phyloP scores from a whole-genome alignment of 371 early-diverging fungal species.

The Gilbertella persicaria region DNA sequence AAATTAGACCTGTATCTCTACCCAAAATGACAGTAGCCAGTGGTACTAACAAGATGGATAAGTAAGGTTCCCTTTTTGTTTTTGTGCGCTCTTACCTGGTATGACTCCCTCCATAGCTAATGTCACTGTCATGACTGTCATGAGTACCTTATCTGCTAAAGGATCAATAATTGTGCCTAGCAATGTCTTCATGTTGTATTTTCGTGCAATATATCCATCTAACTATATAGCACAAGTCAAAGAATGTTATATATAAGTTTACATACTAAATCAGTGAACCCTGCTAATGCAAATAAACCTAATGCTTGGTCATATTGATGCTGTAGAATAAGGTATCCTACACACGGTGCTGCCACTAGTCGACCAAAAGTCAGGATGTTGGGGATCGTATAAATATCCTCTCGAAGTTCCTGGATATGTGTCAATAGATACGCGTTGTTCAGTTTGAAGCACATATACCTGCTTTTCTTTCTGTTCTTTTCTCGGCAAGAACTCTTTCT shows the following conservation, averaged over 20 bases:
- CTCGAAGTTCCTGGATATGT: constrained; percentile 33
- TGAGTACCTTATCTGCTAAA: constrained; percentile 93
- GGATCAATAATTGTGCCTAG: constrained; percentile 95
- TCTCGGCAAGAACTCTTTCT: not conserved
- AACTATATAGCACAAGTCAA: constrained; percentile 45
- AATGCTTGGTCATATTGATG: constrained; percentile 72
- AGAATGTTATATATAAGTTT: not conserved
- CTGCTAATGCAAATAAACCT: constrained; percentile 75
- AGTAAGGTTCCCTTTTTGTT: not conserved
- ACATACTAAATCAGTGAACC: constrained; percentile 82
- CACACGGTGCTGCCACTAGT: constrained; percentile 75
- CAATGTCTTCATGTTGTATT: constrained; percentile 82
- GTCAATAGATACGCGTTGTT: not conserved
- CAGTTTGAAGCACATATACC: no score
- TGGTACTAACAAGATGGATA: constrained; percentile 46
- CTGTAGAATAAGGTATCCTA: constrained; percentile 85
- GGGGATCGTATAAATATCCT: constrained; percentile 89
- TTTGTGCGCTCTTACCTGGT: constrained; percentile 59
- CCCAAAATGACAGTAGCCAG: constrained; percentile 86
- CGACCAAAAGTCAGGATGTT: constrained; percentile 85
- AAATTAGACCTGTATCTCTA: constrained; percentile 80
- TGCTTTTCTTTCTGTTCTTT: not conserved
- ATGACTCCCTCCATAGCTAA: constrained; percentile 74
- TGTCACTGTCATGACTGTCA: constrained; percentile 89
- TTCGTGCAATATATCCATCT: constrained; percentile 93